phyloP scores from a whole-genome alignment of 768 basidiomycete genomes.

The Leucosporidium yakuticum region DNA sequence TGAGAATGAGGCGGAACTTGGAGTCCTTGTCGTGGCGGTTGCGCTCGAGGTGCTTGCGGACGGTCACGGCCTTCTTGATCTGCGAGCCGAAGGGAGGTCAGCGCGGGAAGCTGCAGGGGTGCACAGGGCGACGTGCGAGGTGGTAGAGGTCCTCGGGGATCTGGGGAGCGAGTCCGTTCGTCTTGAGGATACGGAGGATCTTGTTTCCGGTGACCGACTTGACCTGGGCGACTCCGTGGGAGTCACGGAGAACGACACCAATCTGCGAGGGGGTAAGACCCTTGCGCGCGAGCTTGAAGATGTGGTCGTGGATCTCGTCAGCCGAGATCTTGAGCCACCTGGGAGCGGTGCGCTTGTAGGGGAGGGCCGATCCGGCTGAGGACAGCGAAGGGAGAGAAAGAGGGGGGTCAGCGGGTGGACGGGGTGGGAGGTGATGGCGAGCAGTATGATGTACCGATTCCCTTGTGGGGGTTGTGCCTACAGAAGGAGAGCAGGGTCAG shows the following conservation, averaged over 20 bases:
- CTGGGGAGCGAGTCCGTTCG: slow-evolving; percentile 86
- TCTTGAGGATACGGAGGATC: slow-evolving; percentile 95
- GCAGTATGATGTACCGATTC: slow-evolving; percentile 68
- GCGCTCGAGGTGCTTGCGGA: slow-evolving; percentile 95
- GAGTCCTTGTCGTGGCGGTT: slow-evolving; percentile 99
- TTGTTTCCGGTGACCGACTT: slow-evolving; percentile 99
- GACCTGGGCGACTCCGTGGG: slow-evolving; percentile 96
- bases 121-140: slow-evolving; percentile 47
- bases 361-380: slow-evolving; percentile 85
- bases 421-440: not conserved
- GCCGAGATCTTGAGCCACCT: slow-evolving; percentile 94
- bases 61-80: slow-evolving; percentile 98
- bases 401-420: not conserved
- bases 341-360: slow-evolving; percentile 90
- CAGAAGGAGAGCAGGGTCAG: slow-evolving; percentile 40
- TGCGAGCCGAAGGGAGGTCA: not conserved
- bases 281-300: slow-evolving; percentile 94
- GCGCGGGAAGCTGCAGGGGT: not conserved
- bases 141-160: slow-evolving; percentile 99
- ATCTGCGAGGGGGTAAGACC: slow-evolving; percentile 97
- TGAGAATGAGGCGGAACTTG: slow-evolving; percentile 91
- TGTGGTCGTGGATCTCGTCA: slow-evolving; percentile 91
- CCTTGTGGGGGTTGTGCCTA: slow-evolving; percentile 99
- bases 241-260: slow-evolving; percentile 95
- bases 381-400: not conserved